A percentile compares a stretch with the other conserved stretches of the same genome.
Evolutionary conservation across 1,139 yeast genomes (phyloP).

Genomic region (Geotrichum histeridarum): DNA sequence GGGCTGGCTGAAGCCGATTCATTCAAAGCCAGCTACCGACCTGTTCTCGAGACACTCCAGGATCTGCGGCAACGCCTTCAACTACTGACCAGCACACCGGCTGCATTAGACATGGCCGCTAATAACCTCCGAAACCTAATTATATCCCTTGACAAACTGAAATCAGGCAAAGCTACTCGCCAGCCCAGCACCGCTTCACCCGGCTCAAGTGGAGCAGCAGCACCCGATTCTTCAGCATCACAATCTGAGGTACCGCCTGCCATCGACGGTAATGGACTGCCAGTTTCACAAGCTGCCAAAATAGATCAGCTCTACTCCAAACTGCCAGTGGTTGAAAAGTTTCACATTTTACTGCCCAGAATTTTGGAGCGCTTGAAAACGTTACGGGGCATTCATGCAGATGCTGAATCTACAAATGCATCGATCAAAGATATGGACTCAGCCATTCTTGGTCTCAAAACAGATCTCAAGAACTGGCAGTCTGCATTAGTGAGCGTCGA

Average conservation of each 20-base stretch:
- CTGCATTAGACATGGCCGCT: conserved; percentile 12
- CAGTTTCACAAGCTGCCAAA: neutral
- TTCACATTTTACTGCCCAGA: conserved; percentile 16
- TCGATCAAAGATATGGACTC: conserved; percentile 16
- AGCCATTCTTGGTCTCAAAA: conserved; percentile 6
- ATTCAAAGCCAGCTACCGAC: conserved; percentile 5
- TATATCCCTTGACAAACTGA: conserved; percentile 5
- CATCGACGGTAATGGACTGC: neutral
- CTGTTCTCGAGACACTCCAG: conserved; percentile 8
- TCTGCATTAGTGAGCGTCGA: conserved; percentile 9
- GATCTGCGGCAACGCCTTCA: conserved; percentile 12
- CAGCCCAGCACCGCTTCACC: neutral
- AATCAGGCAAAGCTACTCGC: neutral
- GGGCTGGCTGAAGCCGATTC: conserved; percentile 12
- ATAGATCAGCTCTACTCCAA: conserved; percentile 11
- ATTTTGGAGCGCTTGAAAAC: conserved; percentile 14
- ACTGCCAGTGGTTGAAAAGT: conserved; percentile 6
- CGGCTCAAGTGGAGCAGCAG: neutral
- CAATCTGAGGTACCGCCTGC: neutral
- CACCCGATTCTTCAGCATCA: neutral
- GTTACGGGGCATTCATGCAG: conserved; percentile 16
- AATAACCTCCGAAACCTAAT: conserved; percentile 8
- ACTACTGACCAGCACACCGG: conserved; percentile 16
- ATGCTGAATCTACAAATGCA: conserved; percentile 12
- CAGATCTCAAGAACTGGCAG: conserved; percentile 17